phyloP scores from a whole-genome alignment of 2,329 filamentous ascomycete species.

The Helotiales sp. region DNA sequence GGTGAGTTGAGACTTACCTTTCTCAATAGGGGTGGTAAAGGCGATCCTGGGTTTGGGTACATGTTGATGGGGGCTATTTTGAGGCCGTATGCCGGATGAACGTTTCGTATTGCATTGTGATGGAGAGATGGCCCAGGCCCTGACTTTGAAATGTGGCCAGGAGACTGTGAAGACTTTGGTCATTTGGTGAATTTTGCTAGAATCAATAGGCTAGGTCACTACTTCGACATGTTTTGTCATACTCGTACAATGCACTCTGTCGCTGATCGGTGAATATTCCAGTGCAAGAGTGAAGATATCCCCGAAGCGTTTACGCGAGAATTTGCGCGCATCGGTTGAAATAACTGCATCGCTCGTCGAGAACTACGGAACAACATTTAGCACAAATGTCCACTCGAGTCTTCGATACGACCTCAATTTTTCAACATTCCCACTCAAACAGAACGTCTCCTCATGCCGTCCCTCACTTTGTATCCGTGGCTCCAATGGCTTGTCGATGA shows the following conservation, averaged over 20 bases:
- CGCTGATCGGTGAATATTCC: too few relatives aligned
- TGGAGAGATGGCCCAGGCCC: not conserved
- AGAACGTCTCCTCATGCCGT: too few relatives aligned
- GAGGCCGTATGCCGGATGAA: not conserved
- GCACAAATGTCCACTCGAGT: too few relatives aligned
- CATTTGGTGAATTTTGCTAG: not conserved
- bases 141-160: not conserved
- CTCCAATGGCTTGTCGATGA: not conserved
- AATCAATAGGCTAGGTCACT: not conserved
- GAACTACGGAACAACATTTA: too few relatives aligned
- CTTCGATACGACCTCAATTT: too few relatives aligned
- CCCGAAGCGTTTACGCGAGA: too few relatives aligned
- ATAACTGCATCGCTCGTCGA: too few relatives aligned
- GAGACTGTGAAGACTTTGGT: not conserved
- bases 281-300: too few relatives aligned
- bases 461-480: too few relatives aligned
- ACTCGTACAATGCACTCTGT: too few relatives aligned
- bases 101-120: not conserved
- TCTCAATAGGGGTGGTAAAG: not conserved
- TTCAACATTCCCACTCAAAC: too few relatives aligned
- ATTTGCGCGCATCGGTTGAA: too few relatives aligned
- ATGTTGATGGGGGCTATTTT: not conserved
- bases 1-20: not conserved
- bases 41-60: not conserved
- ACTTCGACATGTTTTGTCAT: not conserved